phyloP scores from a whole-genome alignment of 305 asterid species.

The Ilex paraguariensis region DNA sequence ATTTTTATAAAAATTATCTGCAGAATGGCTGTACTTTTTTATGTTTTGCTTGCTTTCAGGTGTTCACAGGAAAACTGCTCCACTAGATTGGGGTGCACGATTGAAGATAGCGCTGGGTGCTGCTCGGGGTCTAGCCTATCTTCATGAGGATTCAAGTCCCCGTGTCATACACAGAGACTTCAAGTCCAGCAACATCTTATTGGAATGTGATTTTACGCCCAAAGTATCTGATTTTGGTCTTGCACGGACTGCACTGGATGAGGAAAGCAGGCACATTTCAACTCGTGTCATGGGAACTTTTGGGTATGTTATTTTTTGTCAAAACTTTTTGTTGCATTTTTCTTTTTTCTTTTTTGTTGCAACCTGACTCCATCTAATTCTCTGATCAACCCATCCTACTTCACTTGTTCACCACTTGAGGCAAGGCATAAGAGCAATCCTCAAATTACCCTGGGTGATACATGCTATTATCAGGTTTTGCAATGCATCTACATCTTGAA shows the following conservation, averaged over 20 bases:
- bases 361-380: no score
- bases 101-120: conserved; percentile 95
- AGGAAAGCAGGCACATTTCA: not conserved
- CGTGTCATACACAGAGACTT: conserved; percentile 95
- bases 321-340: not conserved
- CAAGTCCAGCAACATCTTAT: conserved; percentile 92
- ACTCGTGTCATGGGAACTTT: conserved; percentile 87
- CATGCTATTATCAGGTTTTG: no score
- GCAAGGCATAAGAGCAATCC: no score
- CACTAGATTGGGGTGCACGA: conserved; percentile 87
- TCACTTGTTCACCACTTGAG: no score
- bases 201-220: conserved; percentile 85
- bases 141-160: conserved; percentile 98
- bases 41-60: conserved; percentile 40
- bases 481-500: no score
- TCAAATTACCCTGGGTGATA: not conserved
- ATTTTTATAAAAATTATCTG: no score
- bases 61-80: conserved; percentile 59
- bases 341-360: no score
- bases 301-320: conserved; percentile 38
- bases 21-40: conserved; percentile 5
- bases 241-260: conserved; percentile 2
- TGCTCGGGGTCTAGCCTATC: conserved; percentile 91
- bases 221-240: conserved; percentile 38
- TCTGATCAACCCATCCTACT: no score